Evolutionary conservation across 768 basidiomycete species (phyloP).

Genomic region (Tulasnella sp.): DNA sequence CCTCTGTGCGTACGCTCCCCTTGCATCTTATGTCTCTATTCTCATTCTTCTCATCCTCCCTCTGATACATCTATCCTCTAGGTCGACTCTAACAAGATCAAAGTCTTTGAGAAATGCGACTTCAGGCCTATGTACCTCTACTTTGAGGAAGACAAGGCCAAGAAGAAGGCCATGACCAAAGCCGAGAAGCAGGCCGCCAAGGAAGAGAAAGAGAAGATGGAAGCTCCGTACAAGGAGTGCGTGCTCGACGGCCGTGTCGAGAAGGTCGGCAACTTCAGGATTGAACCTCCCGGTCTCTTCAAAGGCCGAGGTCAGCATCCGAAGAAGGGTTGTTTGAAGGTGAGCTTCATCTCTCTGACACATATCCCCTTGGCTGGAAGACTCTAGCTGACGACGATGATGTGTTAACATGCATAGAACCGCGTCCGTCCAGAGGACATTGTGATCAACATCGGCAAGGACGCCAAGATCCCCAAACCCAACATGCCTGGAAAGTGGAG

Average conservation of each 20-base stretch:
- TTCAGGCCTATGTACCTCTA: slow-evolving; percentile 91
- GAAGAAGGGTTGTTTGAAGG: slow-evolving; percentile 92
- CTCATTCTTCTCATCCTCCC: background rate
- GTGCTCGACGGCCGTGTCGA: slow-evolving; percentile 93
- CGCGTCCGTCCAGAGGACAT: slow-evolving; percentile 93
- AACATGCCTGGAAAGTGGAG: slow-evolving; percentile 93
- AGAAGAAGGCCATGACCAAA: slow-evolving; percentile 74
- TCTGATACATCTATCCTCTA: background rate
- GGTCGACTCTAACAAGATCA: slow-evolving; percentile 59
- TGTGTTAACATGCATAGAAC: slow-evolving; percentile 34
- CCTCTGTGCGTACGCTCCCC: slow-evolving; percentile 51
- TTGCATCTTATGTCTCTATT: background rate
- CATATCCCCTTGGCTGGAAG: slow-evolving; percentile 1
- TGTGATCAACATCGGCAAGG: slow-evolving; percentile 83
- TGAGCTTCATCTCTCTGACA: slow-evolving; percentile 63
- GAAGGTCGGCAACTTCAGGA: slow-evolving; percentile 95
- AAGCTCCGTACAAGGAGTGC: slow-evolving; percentile 76
- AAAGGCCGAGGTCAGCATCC: slow-evolving; percentile 97
- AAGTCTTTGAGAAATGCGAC: slow-evolving; percentile 70
- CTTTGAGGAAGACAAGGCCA: slow-evolving; percentile 84
- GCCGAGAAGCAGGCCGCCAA: slow-evolving; percentile 90
- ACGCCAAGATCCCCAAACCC: slow-evolving; percentile 63
- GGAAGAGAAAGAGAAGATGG: slow-evolving; percentile 69
- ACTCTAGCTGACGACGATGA: too few relatives aligned
- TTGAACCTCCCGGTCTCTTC: slow-evolving; percentile 98